Conservation (phyloP, 805 yeast species). For the Candida endomychidarum region DNA sequence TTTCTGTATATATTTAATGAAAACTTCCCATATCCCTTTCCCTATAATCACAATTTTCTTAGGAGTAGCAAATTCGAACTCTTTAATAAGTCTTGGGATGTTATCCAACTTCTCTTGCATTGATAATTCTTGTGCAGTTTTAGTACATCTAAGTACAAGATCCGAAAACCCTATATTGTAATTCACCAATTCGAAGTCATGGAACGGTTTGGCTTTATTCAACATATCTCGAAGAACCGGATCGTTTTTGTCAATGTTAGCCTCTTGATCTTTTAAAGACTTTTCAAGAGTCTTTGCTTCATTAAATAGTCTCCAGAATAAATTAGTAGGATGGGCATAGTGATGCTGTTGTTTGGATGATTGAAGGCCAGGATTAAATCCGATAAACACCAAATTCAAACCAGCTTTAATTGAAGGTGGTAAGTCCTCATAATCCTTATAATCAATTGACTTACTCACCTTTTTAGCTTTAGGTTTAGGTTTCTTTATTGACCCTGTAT, state of each 20-base stretch:
- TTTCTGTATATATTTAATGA: slow-evolving; percentile 37
- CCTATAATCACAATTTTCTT: slow-evolving; percentile 60
- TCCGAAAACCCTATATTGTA: slow-evolving; percentile 70
- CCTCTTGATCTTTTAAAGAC: slow-evolving; percentile 11
- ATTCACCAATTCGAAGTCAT: slow-evolving; percentile 44
- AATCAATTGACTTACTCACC: neutral
- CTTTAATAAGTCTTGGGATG: slow-evolving; percentile 51
- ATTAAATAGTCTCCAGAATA: slow-evolving; percentile 65
- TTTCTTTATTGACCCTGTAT: neutral
- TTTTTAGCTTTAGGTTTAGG: slow-evolving; percentile 1
- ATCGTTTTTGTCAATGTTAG: slow-evolving; percentile 10
- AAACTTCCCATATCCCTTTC: slow-evolving; percentile 70
- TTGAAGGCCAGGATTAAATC: slow-evolving; percentile 69
- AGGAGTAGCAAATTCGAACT: slow-evolving; percentile 41
- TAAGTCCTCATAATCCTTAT: slow-evolving; percentile 10
- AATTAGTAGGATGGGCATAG: slow-evolving; percentile 68
- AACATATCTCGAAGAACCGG: slow-evolving; percentile 16
- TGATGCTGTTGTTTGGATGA: slow-evolving; percentile 65
- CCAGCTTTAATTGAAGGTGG: slow-evolving; percentile 28
- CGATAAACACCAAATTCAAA: slow-evolving; percentile 54
- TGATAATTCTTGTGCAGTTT: slow-evolving; percentile 54
- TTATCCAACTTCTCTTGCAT: slow-evolving; percentile 52
- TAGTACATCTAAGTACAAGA: slow-evolving; percentile 62
- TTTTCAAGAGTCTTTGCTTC: slow-evolving; percentile 46
- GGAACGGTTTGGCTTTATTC: slow-evolving; percentile 22